A percentile compares a stretch with the other conserved stretches of the same genome.
Evolutionary conservation across 2,329 filamentous ascomycete species (phyloP).

Genomic region (Leptographium galeiforme): DNA sequence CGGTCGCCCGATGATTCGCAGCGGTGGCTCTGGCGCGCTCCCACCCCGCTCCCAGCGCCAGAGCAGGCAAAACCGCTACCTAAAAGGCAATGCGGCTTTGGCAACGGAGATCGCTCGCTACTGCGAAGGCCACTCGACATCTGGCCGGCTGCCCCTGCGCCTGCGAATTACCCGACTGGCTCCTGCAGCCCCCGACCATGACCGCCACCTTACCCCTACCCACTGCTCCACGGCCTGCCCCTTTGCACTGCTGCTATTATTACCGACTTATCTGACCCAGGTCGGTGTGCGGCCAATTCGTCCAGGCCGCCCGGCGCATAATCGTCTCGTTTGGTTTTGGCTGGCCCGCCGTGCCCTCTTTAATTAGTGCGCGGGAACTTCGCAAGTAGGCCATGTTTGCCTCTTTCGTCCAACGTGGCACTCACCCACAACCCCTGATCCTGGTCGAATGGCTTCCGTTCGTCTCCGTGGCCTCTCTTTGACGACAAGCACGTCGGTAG

Average conservation of each 20-base stretch:
- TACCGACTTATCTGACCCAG: too few relatives aligned
- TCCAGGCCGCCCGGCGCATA: too few relatives aligned
- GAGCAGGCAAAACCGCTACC: too few relatives aligned
- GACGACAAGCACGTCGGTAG: too few relatives aligned
- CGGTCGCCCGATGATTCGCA: too few relatives aligned
- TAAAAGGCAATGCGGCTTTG: neutral
- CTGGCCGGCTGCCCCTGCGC: neutral
- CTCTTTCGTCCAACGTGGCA: neutral
- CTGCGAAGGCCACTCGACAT: neutral
- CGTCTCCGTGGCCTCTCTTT: neutral
- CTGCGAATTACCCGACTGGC: slow-evolving; percentile 1
- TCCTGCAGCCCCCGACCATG: neutral
- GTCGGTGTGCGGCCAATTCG: too few relatives aligned
- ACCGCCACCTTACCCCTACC: neutral
- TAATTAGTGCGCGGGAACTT: neutral
- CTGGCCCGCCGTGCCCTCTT: neutral
- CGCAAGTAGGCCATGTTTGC: neutral
- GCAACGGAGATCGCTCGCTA: neutral
- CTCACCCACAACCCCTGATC: neutral
- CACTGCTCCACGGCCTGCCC: neutral
- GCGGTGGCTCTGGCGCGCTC: too few relatives aligned
- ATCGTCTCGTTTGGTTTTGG: too few relatives aligned
- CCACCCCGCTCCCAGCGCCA: too few relatives aligned
- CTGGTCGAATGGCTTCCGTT: neutral
- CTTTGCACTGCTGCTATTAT: too few relatives aligned